Conservation (phyloP, 2,329 filamentous ascomycete species). For the Pseudogymnoascus sp. region DNA sequence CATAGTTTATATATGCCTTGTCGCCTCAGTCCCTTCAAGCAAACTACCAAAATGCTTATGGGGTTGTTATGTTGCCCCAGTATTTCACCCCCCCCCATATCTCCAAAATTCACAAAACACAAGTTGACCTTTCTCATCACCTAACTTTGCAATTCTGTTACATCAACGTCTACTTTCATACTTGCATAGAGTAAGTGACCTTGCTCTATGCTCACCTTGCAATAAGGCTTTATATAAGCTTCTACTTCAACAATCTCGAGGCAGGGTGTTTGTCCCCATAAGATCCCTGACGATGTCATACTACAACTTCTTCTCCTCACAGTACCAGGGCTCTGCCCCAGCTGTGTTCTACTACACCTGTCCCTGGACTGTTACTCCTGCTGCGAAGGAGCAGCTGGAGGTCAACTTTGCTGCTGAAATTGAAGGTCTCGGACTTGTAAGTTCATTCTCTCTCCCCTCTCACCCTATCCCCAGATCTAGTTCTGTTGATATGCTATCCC, state of each 20-base stretch:
- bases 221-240: neutral
- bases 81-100: neutral
- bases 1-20: neutral
- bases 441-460: neutral
- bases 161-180: neutral
- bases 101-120: neutral
- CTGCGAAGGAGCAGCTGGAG: neutral
- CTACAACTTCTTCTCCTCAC: neutral
- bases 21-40: neutral
- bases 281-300: neutral
- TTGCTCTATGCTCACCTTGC: neutral
- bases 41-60: neutral
- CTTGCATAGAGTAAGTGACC: neutral
- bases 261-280: neutral
- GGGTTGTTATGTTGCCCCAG: neutral
- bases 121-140: neutral
- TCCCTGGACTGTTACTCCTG: neutral
- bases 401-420: neutral
- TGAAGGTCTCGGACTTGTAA: neutral
- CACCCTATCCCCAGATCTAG: neutral
- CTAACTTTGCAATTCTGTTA: neutral
- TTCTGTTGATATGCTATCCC: neutral
- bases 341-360: neutral
- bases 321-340: neutral
- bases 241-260: neutral